Evolutionary conservation across 2,329 filamentous ascomycete species (phyloP), one percentile per base, ranked within the genome.

Genomic region (Trichoderma hamatum): DNA sequence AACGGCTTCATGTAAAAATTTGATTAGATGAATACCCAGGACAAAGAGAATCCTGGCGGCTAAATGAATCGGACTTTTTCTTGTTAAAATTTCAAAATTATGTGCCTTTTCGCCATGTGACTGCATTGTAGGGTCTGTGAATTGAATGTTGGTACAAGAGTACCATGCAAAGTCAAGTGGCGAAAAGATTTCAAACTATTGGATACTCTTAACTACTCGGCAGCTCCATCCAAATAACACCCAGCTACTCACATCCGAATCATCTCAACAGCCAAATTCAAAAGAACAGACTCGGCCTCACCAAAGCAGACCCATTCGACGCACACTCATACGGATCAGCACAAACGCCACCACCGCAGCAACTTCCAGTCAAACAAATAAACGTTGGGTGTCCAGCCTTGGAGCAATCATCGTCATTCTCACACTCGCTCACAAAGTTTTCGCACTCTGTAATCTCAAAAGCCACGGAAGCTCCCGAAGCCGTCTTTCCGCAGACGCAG

Each of bases 291-390:
- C 51, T 39, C 64, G 72, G 72, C 58, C 69, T 73, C 19, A 79
- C 71, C 71, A 80, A 56, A 36, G 58, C 67, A 7, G 76, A 78
- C 1, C 77, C 77, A 39, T 77, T 76, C 69, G 78, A 76, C 3
- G 79, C 79, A 69, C 79, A 80, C 68, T 77, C 76, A 69, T 76
- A 79, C 6, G 77, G 76, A 73, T 80, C 77, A 69, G 80, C 74
- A 62, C 79, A 80, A 5, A 80, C 77, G 2, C 79, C 79, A 1
- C 71, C 70, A 1, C 76, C 78, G 51, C 79, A 80, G 59, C 79
- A 80, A 64, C 76, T 80, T n/a, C 78, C 79, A 11, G 72, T 75
- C 58, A 80, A 36, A 51, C 79, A 80, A 49, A 79, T 70, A 67
- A 74, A 76, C 3, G 71, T 74, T 13, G 69, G 51, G 10, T 76